Percentiles rank a stretch among this genome's conserved stretches.
phyloP scores from a whole-genome alignment of 768 basidiomycete species.

The Tricholoma flavovirens region DNA sequence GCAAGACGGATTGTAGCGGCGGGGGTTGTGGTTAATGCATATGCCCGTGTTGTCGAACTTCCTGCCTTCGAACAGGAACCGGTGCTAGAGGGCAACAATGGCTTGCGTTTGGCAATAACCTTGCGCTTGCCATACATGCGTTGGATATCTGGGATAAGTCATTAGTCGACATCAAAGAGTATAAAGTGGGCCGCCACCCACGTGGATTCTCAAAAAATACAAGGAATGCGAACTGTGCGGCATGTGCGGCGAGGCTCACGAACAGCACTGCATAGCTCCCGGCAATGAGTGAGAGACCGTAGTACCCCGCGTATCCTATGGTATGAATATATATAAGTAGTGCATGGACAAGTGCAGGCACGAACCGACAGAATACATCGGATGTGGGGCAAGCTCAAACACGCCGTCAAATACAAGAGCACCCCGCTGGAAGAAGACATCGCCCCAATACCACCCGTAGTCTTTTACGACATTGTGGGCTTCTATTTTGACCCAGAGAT shows the following conservation, averaged over 20 bases:
- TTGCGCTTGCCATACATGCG: conserved; percentile 91
- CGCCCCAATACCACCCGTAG: conserved; percentile 98
- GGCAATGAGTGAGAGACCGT: conserved; percentile 86
- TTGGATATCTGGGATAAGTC: conserved; percentile 67
- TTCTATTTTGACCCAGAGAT: conserved; percentile 97
- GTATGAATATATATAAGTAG: background rate
- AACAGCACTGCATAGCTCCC: conserved; percentile 91
- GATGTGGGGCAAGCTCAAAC: conserved; percentile 88
- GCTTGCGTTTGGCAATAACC: conserved; percentile 80
- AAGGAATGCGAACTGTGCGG: conserved; percentile 94
- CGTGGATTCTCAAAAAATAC: conserved; percentile 97
- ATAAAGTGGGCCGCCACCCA: conserved; percentile 35
- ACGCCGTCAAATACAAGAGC: conserved; percentile 96
- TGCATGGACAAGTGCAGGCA: conserved; percentile 9
- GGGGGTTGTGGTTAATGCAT: background rate
- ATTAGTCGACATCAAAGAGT: background rate
- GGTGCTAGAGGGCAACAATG: conserved; percentile 33
- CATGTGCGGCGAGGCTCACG: conserved; percentile 89
- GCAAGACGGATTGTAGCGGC: background rate
- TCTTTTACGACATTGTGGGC: conserved; percentile 98
- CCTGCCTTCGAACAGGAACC: conserved; percentile 9
- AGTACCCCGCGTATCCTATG: conserved; percentile 92
- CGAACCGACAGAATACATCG: conserved; percentile 89
- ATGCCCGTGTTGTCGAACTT: conserved; percentile 10
- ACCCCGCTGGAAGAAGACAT: conserved; percentile 89